phyloP scores from a whole-genome alignment of 352 stramenopile genomes.

The Phytophthora kernoviae region DNA sequence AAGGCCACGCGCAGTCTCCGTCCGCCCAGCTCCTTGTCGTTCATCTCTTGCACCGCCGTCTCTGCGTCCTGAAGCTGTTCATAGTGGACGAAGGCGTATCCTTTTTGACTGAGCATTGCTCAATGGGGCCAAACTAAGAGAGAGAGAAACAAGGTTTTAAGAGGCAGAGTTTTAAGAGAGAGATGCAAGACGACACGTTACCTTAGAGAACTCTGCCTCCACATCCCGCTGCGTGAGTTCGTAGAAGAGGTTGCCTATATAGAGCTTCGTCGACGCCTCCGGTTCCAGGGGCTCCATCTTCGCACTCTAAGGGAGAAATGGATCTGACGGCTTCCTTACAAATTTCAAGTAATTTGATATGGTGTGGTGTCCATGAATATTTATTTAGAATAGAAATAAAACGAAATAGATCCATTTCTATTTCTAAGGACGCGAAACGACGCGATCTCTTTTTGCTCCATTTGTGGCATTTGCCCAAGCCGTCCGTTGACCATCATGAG shows the following conservation, averaged over 20 bases:
- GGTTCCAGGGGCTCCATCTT: conserved; percentile 13
- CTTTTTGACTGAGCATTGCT: conserved; percentile 60
- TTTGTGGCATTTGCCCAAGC: neutral
- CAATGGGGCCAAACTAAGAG: conserved; percentile 47
- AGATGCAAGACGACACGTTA: neutral
- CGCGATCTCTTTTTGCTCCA: conserved; percentile 4
- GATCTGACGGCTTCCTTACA: neutral
- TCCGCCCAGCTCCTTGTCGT: conserved; percentile 50
- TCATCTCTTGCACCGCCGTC: conserved; percentile 52
- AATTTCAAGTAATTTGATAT: neutral
- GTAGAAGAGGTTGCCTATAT: conserved; percentile 69
- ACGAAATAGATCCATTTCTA: no score
- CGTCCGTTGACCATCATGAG: no score
- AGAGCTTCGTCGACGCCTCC: conserved; percentile 64
- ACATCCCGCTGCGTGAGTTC: conserved; percentile 49
- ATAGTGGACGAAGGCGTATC: conserved; percentile 66
- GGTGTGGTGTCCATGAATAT: conserved; percentile 22
- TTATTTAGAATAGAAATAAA: no score
- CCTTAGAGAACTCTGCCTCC: conserved; percentile 55
- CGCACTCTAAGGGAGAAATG: no score
- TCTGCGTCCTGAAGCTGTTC: conserved; percentile 50
- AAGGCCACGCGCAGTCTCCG: conserved; percentile 53
- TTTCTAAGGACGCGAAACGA: conserved; percentile 47
- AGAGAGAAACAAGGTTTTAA: conserved; percentile 3
- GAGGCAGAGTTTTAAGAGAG: neutral